Conservation (phyloP, 768 basidiomycete genomes). For the Mycena rebaudengoi region DNA sequence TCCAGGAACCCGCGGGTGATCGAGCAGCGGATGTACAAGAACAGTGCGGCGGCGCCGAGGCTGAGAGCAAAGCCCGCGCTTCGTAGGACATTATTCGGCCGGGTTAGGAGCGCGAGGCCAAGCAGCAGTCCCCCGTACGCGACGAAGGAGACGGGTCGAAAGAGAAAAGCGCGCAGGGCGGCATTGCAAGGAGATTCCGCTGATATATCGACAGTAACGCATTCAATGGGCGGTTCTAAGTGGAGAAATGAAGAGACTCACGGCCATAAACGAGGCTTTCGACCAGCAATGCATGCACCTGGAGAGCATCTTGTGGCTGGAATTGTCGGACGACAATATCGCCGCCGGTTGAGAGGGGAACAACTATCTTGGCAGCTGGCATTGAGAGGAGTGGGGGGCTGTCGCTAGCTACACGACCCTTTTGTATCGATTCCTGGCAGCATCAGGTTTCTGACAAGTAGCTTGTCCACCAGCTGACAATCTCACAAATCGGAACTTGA, state of each 20-base stretch:
- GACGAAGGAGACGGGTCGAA: not conserved
- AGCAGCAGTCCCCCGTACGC: not conserved
- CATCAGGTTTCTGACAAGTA: too few relatives aligned
- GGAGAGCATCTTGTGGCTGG: not conserved
- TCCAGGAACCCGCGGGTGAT: not conserved
- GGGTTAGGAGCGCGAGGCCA: not conserved
- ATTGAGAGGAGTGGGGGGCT: too few relatives aligned
- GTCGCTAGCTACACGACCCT: too few relatives aligned
- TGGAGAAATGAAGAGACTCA: not conserved
- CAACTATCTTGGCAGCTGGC: too few relatives aligned
- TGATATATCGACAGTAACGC: not conserved
- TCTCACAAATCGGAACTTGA: too few relatives aligned
- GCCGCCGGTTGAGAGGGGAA: too few relatives aligned
- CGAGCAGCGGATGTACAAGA: not conserved
- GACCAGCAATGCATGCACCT: slow-evolving; percentile 11
- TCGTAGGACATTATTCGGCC: not conserved
- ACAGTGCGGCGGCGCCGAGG: not conserved
- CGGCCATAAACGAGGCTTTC: slow-evolving; percentile 17
- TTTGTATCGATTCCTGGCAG: too few relatives aligned
- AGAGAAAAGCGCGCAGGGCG: not conserved
- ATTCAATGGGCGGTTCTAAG: not conserved
- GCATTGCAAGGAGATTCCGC: slow-evolving; percentile 16
- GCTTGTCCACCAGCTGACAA: too few relatives aligned
- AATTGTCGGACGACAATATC: slow-evolving; percentile 10
- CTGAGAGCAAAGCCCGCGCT: not conserved